Base-by-base conservation (phyloP, 495 filamentous ascomycete genomes). In the Neurospora sp. region DNA sequence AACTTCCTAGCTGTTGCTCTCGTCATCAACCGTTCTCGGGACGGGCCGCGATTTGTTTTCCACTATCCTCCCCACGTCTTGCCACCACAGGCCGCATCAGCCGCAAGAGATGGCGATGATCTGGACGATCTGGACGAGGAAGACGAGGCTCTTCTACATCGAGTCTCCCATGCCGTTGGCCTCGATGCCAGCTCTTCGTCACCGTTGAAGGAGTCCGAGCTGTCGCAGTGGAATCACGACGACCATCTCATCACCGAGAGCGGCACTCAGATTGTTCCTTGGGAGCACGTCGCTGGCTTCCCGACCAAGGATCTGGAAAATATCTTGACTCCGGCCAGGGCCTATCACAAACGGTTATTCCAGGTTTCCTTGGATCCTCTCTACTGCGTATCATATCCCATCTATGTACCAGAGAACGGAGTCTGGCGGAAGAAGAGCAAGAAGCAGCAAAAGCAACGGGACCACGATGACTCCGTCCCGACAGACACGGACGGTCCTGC, bases 271-370 rank as follows among this genome's bases (percentile, higher is more conserved):
- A 78, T 87, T 69, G 87, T 89, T 10, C 90, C 92, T 1, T 95
- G 93, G 91, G 92, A 95, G 79, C 90, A 88, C 27, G 86, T 97
- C 14, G 84, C 94, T 54, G 93, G 93, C 9, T 91, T 94, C 72
- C 88, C 88, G 9, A 90, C 90, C 23, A 90, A 90, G 71, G 91
- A 93, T 39, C 89, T 97, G 77, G 93, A 94, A 78, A 95, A 91
- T 75, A 82, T 99, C 60, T 82, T 99, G 71, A 93, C 91, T 46
- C 96, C 96, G 12, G 88, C 89, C 71, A 84, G 88, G 70, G 88
- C 90, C n/a, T 95, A 91, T 83, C 93, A 97, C 79, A 95, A 96
- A 84, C 89, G 89, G 74, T 90, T 90, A 18, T 97, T 97, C 79
- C 94, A 98, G 79, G 85, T 98, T 70, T 91, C 90, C 4, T 85